A percentile compares a stretch with the other conserved stretches of the same genome.
These are phyloP conservation scores for Chalaropsis thielavioides DNA, from an alignment of 2,329 filamentous ascomycete genomes.

Conservation along the genomic window DNA sequence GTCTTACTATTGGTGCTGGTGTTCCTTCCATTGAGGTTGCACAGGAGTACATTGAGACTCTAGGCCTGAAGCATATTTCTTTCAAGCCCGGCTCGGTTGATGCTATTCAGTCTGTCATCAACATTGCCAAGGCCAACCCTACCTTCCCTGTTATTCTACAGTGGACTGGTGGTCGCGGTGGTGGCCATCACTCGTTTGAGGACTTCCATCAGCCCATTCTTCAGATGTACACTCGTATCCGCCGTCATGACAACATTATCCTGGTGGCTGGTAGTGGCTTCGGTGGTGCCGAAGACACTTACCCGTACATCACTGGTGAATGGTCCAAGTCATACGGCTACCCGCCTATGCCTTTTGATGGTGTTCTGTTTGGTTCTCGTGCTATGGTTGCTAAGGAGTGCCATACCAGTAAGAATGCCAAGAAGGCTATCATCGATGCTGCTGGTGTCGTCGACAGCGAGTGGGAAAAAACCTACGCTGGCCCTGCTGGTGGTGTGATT, in stretches of 20 bases:
- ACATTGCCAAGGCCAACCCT: constrained; percentile 87
- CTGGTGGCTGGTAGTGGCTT: constrained; percentile 85
- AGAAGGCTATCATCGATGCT: constrained; percentile 79
- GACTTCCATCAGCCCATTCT: constrained; percentile 89
- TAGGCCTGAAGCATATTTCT: constrained; percentile 81
- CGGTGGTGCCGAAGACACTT: constrained; percentile 77
- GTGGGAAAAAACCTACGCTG: constrained; percentile 92
- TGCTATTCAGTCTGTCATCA: constrained; percentile 77
- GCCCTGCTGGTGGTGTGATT: constrained; percentile 79
- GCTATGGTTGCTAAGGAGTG: constrained; percentile 94
- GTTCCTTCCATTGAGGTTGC: constrained; percentile 88
- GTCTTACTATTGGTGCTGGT: constrained; percentile 82
- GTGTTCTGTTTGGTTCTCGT: constrained; percentile 76
- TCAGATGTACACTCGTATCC: constrained; percentile 79
- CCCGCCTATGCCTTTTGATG: constrained; percentile 87
- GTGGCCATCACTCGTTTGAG: constrained; percentile 88
- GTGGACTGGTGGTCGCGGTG: constrained; percentile 88
- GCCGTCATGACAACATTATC: constrained; percentile 73
- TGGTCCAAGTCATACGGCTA: constrained; percentile 84
- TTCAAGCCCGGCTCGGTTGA: constrained; percentile 90
- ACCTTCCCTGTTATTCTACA: constrained; percentile 85
- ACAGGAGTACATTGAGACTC: constrained; percentile 83
- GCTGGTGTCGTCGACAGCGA: constrained; percentile 65
- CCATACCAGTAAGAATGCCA: constrained; percentile 72
- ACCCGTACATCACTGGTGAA: constrained; percentile 76